Base-by-base conservation (phyloP, 192 early-diverging fungal species). In the Jimgerdemannia lactiflua region DNA sequence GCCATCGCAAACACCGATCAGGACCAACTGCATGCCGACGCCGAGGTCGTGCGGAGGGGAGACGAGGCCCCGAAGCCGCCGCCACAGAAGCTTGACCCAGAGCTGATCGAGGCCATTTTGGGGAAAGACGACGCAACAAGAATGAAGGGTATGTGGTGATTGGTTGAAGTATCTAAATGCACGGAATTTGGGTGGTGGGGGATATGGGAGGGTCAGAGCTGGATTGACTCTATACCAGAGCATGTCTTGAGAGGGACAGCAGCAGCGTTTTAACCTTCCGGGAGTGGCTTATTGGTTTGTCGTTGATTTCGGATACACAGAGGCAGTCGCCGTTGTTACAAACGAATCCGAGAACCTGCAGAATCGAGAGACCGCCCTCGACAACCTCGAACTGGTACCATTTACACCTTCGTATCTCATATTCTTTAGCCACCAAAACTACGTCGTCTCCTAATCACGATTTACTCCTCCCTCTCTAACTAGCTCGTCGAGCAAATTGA, bases 21-120 rank as follows among this genome's bases (percentile, higher is more conserved):
- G 67, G 92, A 93, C 69, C 91, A 93, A 75, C 86, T 94, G 1
- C 85, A 90, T 2, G 49, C 77, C 14, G 3, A 70, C 20, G 81
- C 71, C 19, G 80, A 74, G 14, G 73, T 84, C 20, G 71, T 74
- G 10, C 80, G 82, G 59, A 74, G 59, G 70, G 79, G 83, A 66
- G 69, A 83, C 78, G 42, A 17, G 76, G 74, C 84, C 75, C 72
- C 76, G 20, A 71, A 82, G 54, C 76, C 85, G 67, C 78, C 73
- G 14, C 80, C 74, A 29, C 49, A 54, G 11, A 54, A 4, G 4
- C 78, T 90, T 72, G 96, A 98, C 79, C 92, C 97, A 3, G 94
- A 87, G 64, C 84, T 98, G 76, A 85, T 99, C 67, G 96, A 99
- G 44, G 90, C 92, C 17, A 97, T 99, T 71, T 85, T 99, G 40